A percentile compares a stretch with the other conserved stretches of the same genome.
Evolutionary conservation across 116 monocot genomes (phyloP).

Genomic region (Posidonia oceanica): DNA sequence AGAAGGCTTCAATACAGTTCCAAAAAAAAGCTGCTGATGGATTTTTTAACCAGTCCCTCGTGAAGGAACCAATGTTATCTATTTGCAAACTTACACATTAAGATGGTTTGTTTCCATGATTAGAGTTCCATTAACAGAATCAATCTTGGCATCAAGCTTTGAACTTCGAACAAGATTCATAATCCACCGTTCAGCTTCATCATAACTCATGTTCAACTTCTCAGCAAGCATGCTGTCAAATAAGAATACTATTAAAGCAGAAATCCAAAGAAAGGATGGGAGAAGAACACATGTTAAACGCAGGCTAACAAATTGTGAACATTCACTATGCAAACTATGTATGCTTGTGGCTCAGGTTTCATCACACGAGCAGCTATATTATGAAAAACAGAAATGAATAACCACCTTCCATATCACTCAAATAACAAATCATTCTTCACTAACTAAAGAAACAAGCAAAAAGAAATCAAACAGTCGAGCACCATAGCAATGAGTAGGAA

Average conservation of each 20-base stretch:
- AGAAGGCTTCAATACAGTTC: not conserved
- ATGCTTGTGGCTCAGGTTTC: no score
- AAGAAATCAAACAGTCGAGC: no score
- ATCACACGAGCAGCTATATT: no score
- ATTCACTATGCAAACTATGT: no score
- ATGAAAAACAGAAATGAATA: no score
- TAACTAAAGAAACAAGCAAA: no score
- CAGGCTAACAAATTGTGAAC: no score
- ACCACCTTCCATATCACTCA: no score
- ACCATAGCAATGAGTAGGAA: no score
- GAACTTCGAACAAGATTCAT: conserved; percentile 76
- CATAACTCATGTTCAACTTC: conserved; percentile 79
- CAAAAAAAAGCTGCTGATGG: not conserved
- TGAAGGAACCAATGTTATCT: not conserved
- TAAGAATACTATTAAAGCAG: not conserved
- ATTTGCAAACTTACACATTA: conserved; percentile 57
- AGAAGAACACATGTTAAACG: no score
- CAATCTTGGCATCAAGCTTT: conserved; percentile 91
- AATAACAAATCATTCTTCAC: no score
- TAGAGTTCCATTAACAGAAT: conserved; percentile 68
- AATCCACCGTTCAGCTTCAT: conserved; percentile 83
- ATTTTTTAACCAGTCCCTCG: not conserved
- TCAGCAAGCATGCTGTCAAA: conserved; percentile 58
- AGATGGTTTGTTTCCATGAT: conserved; percentile 53
- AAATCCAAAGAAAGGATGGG: not conserved